These are phyloP conservation scores for Entomortierella beljakovae DNA, from an alignment of 192 early-diverging fungal genomes.

Conservation along the genomic window DNA sequence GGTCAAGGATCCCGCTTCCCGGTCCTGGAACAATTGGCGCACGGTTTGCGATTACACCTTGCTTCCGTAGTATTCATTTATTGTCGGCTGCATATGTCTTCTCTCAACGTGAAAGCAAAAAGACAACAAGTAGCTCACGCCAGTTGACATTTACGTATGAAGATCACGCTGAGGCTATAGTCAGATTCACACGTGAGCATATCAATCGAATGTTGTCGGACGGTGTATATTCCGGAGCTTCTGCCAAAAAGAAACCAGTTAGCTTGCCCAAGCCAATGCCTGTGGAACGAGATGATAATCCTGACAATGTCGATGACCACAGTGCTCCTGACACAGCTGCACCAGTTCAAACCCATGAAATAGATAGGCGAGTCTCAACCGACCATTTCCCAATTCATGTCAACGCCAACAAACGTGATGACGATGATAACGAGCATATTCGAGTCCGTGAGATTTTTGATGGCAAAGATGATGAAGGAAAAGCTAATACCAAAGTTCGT, in stretches of 20 bases:
- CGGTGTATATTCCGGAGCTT: conserved; percentile 3
- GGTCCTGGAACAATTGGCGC: conserved; percentile 33
- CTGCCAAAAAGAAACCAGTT: conserved; percentile 5
- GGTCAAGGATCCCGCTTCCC: conserved; percentile 24
- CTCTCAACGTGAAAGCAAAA: conserved; percentile 23
- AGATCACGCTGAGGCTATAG: conserved; percentile 42
- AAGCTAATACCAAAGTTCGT: background rate
- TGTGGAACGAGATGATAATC: background rate
- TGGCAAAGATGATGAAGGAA: background rate
- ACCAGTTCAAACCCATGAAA: no score
- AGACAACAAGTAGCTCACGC: conserved; percentile 1
- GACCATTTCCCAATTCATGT: conserved; percentile 20
- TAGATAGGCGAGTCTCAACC: background rate
- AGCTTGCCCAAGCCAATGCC: background rate
- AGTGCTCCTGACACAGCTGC: no score
- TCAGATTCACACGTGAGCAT: conserved; percentile 47
- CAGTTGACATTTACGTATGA: conserved; percentile 38
- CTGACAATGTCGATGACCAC: background rate
- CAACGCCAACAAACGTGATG: conserved; percentile 15
- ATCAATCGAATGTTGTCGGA: conserved; percentile 52
- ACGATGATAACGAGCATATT: conserved; percentile 14
- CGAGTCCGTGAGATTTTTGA: background rate
- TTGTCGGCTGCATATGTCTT: conserved; percentile 32
- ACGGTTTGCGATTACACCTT: conserved; percentile 27
- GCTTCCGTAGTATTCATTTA: conserved; percentile 47